Base-by-base conservation (phyloP, 1,139 yeast genomes). In the Sugiyamaella xylanicola region DNA sequence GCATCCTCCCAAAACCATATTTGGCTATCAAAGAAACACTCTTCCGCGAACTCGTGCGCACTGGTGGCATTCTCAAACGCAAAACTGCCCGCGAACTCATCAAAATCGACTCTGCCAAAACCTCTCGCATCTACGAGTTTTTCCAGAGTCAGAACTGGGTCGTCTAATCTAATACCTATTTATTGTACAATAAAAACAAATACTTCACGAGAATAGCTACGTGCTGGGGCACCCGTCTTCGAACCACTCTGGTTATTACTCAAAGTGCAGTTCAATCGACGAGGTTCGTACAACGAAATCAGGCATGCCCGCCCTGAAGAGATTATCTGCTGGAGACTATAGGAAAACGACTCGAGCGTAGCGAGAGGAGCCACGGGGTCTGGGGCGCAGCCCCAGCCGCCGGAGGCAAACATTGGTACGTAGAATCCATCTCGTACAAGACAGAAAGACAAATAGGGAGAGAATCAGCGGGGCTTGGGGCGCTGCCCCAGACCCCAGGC, bases 1-100 rank as follows among this genome's bases (percentile, higher is more conserved):
- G 96, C 61, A 86, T 95, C 11, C 74, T 87, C 59, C 99, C 99
- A 11, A 93, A 93, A 69, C 96, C 98, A 1, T 93, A 92, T 68
- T 75, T 95, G 61, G 96, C 96, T 1, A 89, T 93, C 61, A 93
- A 93, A 68, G 96, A 90, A 68, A 85, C 91, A n/a, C 73, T 93
- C 56, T 90, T 93, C 77, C 82, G 95, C 64, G 97, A 92, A 68
- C 83, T 95, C 27, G 76, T 92, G 40, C 84, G 89, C 62, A 86
- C 88, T 46, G 95, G 95, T 47, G 98, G 98, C 7, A 73, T 80
- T 4, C 72, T 93, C 66, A 88, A 88, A 74, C 86, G 87, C 73
- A 86, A 88, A 67, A 86, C 87, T 46, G 95, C 96, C 7, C 79
- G 92, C 63, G 96, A 86, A 60, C 75, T 91, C 57, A 74, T 90